These are phyloP conservation scores for Leccinum disarticulatum DNA, from an alignment of 768 basidiomycete species.

Conservation along the genomic window DNA sequence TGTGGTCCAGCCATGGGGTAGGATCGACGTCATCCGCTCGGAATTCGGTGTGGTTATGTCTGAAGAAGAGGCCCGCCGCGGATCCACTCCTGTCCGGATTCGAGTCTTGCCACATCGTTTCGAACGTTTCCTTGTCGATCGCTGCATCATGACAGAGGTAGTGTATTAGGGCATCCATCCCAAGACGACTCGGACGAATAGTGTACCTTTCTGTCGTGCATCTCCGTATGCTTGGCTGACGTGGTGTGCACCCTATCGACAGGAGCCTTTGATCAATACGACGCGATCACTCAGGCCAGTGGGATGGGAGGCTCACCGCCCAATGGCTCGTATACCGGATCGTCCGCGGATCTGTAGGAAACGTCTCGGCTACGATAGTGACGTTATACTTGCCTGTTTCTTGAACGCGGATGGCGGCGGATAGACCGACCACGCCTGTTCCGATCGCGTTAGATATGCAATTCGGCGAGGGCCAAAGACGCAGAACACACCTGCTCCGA, in stretches of 20 bases:
- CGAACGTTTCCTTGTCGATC: slow-evolving; percentile 71
- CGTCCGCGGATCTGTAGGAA: slow-evolving; percentile 73
- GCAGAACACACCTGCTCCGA: slow-evolving; percentile 39
- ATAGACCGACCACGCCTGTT: slow-evolving; percentile 74
- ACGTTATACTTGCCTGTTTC: slow-evolving; percentile 61
- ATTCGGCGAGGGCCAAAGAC: not conserved
- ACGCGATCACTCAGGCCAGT: not conserved
- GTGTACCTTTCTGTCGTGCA: slow-evolving; percentile 54
- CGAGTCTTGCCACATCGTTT: slow-evolving; percentile 74
- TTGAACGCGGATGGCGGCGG: slow-evolving; percentile 71
- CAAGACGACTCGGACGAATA: not conserved
- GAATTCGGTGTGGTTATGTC: slow-evolving; percentile 63
- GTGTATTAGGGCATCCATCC: not conserved
- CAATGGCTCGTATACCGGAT: slow-evolving; percentile 78
- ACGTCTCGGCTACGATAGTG: slow-evolving; percentile 65
- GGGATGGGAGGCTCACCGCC: slow-evolving; percentile 53
- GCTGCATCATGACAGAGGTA: slow-evolving; percentile 36
- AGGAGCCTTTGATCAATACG: not conserved
- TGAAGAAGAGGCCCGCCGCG: slow-evolving; percentile 62
- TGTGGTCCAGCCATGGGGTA: slow-evolving; percentile 40
- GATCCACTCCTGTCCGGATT: slow-evolving; percentile 44
- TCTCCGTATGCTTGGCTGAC: slow-evolving; percentile 58
- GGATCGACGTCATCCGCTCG: slow-evolving; percentile 40
- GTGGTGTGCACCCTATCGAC: slow-evolving; percentile 75
- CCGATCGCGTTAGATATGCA: not conserved